Percentiles rank a stretch among this genome's conserved stretches.
phyloP scores from a whole-genome alignment of 2,329 filamentous ascomycete species.

The Trematosphaeria pertusa region DNA sequence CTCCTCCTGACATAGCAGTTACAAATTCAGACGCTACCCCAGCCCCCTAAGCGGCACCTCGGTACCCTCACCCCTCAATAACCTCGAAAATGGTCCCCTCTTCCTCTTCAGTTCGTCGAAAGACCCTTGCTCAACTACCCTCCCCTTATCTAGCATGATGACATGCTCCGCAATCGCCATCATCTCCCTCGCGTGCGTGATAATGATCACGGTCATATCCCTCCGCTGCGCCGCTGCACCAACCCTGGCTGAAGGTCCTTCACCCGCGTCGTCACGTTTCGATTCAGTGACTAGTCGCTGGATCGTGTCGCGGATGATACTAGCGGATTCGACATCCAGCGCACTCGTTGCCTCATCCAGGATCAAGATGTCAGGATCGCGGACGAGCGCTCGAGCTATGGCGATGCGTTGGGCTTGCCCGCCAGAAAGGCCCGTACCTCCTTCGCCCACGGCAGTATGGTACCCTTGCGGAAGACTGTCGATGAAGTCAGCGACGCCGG shows the following conservation, averaged over 20 bases:
- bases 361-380: slow-evolving; percentile 74
- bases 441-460: slow-evolving; percentile 76
- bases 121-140: slow-evolving; percentile 69
- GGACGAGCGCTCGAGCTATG: slow-evolving; percentile 79
- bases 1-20: too few species aligned
- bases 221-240: slow-evolving; percentile 22
- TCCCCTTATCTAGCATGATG: slow-evolving; percentile 73
- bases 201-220: slow-evolving; percentile 74
- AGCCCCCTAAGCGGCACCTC: too few species aligned
- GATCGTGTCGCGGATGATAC: slow-evolving; percentile 69
- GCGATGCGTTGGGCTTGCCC: slow-evolving; percentile 84
- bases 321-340: slow-evolving; percentile 73
- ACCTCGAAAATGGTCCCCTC: slow-evolving; percentile 36
- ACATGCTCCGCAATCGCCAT: slow-evolving; percentile 80
- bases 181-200: slow-evolving; percentile 86
- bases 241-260: slow-evolving; percentile 11
- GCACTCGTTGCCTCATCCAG: slow-evolving; percentile 88
- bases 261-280: slow-evolving; percentile 3
- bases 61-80: slow-evolving; percentile 52
- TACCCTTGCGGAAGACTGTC: slow-evolving; percentile 73
- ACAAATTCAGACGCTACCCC: too few species aligned
- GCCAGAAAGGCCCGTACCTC: slow-evolving; percentile 75
- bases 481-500: slow-evolving; percentile 80
- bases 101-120: slow-evolving; percentile 65
- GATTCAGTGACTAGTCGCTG: slow-evolving; percentile 54